Evolutionary conservation across 179 eudicot species (phyloP).

Genomic region (Beta corolliflora): DNA sequence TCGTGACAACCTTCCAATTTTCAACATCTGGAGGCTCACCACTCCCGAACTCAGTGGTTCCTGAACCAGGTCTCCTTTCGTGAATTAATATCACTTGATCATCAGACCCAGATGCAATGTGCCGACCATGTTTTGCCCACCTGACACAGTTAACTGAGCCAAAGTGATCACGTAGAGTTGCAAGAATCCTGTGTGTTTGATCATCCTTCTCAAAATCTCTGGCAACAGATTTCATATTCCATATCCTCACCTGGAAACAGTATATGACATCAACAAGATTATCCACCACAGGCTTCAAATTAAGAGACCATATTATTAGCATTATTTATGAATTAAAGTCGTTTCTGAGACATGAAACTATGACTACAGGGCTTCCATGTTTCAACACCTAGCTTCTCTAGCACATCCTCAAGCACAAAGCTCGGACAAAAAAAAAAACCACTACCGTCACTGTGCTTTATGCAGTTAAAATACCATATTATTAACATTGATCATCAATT

Average conservation of each 20-base stretch:
- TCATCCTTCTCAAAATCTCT: slow-evolving; percentile 57
- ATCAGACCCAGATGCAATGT: slow-evolving; percentile 94
- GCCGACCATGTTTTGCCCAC: slow-evolving; percentile 91
- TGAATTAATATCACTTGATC: slow-evolving; percentile 89
- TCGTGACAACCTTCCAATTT: slow-evolving; percentile 92
- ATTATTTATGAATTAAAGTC: not conserved
- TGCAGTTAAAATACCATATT: not conserved
- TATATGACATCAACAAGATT: not conserved
- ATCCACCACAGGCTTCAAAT: not conserved
- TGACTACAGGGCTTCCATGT: not conserved
- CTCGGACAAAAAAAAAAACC: not conserved
- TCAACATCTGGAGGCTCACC: slow-evolving; percentile 98
- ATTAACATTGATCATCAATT: not conserved
- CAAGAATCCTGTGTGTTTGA: slow-evolving; percentile 70
- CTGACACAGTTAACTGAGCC: slow-evolving; percentile 98
- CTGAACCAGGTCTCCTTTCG: slow-evolving; percentile 95
- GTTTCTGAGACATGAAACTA: not conserved
- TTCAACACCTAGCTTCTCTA: not conserved
- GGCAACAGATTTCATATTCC: slow-evolving; percentile 80
- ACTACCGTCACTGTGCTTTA: not conserved
- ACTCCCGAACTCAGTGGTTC: slow-evolving; percentile 96
- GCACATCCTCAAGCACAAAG: not conserved
- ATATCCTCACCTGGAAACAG: slow-evolving; percentile 86
- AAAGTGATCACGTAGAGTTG: slow-evolving; percentile 95
- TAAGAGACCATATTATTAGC: not conserved